Evolutionary conservation across 345 rosid genomes (phyloP).

Genomic region (Clausena lansium): DNA sequence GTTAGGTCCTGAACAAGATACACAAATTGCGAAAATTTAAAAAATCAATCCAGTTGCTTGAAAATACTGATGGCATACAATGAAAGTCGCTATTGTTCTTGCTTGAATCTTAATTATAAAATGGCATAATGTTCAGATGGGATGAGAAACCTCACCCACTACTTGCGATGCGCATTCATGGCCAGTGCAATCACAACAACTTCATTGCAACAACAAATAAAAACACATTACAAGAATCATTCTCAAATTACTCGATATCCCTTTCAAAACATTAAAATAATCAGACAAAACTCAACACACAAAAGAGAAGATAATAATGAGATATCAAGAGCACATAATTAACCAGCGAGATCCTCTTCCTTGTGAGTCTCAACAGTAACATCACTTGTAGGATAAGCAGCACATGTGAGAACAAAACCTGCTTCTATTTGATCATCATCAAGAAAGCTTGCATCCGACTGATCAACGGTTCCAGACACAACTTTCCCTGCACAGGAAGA

Average conservation of each 20-base stretch:
- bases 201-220: not conserved
- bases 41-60: not conserved
- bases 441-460: constrained; percentile 78
- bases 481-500: constrained; percentile 81
- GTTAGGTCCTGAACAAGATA: not conserved
- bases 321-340: too few species aligned
- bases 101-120: not conserved
- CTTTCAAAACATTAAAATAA: constrained; percentile 1
- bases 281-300: not conserved
- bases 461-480: constrained; percentile 52
- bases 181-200: not conserved
- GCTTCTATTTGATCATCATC: constrained; percentile 64
- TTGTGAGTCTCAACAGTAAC: constrained; percentile 81
- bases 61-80: not conserved
- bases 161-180: too few species aligned
- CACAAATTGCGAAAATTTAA: too few species aligned
- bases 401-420: constrained; percentile 86
- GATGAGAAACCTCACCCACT: too few species aligned
- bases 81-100: not conserved
- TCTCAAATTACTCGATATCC: not conserved
- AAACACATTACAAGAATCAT: not conserved
- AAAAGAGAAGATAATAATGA: too few species aligned
- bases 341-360: constrained; percentile 42
- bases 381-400: constrained; percentile 56
- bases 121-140: not conserved